Conservation (phyloP, 306 rosid species). For the Cercis canadensis region DNA sequence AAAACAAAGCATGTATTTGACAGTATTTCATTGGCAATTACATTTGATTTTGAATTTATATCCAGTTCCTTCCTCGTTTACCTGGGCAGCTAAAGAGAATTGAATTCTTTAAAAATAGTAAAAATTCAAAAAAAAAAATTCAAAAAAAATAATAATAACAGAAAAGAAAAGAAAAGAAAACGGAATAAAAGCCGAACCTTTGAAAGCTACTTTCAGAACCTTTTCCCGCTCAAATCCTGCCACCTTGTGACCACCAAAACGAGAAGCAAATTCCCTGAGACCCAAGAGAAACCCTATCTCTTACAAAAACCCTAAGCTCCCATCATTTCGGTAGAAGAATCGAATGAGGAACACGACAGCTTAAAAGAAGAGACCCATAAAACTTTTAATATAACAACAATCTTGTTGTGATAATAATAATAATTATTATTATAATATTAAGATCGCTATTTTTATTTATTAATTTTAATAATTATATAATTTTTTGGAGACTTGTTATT, state of each 20-base stretch:
- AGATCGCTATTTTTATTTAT: conserved; percentile 13
- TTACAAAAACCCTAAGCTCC: conserved; percentile 40
- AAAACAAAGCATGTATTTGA: too few species aligned
- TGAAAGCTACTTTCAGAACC: conserved; percentile 44
- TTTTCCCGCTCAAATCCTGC: conserved; percentile 50
- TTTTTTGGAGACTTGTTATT: neutral
- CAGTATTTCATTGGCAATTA: too few species aligned
- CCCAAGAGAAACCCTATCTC: conserved; percentile 28
- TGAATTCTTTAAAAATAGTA: neutral
- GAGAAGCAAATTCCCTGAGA: conserved; percentile 33
- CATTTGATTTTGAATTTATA: conserved; percentile 25
- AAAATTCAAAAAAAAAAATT: neutral
- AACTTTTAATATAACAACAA: conserved; percentile 2
- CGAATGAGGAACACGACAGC: conserved; percentile 50
- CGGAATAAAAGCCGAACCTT: conserved; percentile 37
- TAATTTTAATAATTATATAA: neutral
- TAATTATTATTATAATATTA: conserved; percentile 35
- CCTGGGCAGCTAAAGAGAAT: conserved; percentile 41
- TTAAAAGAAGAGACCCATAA: conserved; percentile 46
- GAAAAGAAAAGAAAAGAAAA: conserved; percentile 10
- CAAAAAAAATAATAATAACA: too few species aligned
- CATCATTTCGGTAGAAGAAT: conserved; percentile 44
- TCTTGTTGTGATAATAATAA: neutral
- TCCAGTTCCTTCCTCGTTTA: conserved; percentile 43
- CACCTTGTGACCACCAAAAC: conserved; percentile 35